Conservation (phyloP, 1,284 basidiomycete species). For the Austroboletus niveus region DNA sequence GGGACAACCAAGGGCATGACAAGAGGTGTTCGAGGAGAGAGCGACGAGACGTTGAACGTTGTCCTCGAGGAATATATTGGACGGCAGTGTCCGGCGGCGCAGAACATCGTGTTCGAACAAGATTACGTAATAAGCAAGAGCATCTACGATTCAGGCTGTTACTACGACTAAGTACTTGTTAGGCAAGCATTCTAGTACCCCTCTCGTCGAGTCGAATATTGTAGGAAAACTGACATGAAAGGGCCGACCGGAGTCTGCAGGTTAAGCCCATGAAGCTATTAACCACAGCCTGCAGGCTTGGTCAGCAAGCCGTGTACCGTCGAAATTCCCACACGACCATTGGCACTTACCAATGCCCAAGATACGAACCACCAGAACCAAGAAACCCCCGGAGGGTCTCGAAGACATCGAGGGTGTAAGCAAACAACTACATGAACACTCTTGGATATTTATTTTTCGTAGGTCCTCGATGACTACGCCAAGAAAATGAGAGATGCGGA, state of each 20-base stretch:
- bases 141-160: not conserved
- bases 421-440: constrained; percentile 1
- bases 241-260: too few relatives aligned
- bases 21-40: not conserved
- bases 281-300: not conserved
- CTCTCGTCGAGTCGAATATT: too few relatives aligned
- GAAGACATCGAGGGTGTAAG: constrained; percentile 89
- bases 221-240: too few relatives aligned
- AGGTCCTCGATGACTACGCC: constrained; percentile 93
- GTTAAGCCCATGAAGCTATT: too few relatives aligned
- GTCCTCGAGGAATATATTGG: not conserved
- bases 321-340: constrained; percentile 21
- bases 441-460: constrained; percentile 13
- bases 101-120: constrained; percentile 9
- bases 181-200: not conserved
- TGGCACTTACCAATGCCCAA: constrained; percentile 74
- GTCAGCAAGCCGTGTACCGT: constrained; percentile 10
- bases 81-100: not conserved
- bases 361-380: constrained; percentile 92
- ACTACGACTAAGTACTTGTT: too few relatives aligned
- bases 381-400: constrained; percentile 94
- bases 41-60: not conserved
- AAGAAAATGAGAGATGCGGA: constrained; percentile 98
- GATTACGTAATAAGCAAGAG: constrained; percentile 24
- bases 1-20: constrained; percentile 70